Conservation (phyloP, 495 filamentous ascomycete species). For the Sordaria brevicollis region DNA sequence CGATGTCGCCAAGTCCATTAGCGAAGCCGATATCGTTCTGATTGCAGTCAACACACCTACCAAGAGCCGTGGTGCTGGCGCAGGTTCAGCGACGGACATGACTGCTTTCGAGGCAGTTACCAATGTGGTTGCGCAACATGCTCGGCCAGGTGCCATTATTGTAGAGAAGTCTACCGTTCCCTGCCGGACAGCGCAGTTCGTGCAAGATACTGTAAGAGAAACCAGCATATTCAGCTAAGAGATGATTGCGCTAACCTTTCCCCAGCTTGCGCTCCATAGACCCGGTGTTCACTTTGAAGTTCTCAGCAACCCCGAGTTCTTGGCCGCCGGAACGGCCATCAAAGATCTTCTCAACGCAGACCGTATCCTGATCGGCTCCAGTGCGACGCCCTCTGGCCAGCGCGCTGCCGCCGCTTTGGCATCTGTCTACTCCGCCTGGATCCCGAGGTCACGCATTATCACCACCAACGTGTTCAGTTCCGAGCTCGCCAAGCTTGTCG, state of each 20-base stretch:
- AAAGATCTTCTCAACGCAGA: slow-evolving; percentile 60
- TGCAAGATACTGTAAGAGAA: slow-evolving; percentile 49
- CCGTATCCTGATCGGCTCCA: slow-evolving; percentile 67
- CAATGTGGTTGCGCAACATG: slow-evolving; percentile 52
- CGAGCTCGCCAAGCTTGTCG: slow-evolving; percentile 67
- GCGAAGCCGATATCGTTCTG: slow-evolving; percentile 61
- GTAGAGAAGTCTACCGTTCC: slow-evolving; percentile 80
- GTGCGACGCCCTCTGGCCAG: slow-evolving; percentile 41
- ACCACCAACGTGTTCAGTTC: slow-evolving; percentile 68
- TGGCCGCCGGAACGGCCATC: slow-evolving; percentile 69
- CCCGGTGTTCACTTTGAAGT: slow-evolving; percentile 61
- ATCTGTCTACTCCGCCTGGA: slow-evolving; percentile 59
- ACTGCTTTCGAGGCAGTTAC: slow-evolving; percentile 58
- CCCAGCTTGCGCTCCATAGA: slow-evolving; percentile 31
- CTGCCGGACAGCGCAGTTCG: slow-evolving; percentile 58
- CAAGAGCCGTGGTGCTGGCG: slow-evolving; percentile 56
- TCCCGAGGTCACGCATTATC: slow-evolving; percentile 52
- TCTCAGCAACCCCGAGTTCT: slow-evolving; percentile 73
- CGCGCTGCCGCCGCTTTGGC: slow-evolving; percentile 52
- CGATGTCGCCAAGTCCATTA: slow-evolving; percentile 48
- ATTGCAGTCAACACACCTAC: slow-evolving; percentile 77
- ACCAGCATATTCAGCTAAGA: not conserved
- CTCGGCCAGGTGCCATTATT: slow-evolving; percentile 57
- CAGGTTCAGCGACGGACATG: slow-evolving; percentile 61
- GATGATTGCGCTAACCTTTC: not conserved